Conservation (phyloP, 2,329 filamentous ascomycete genomes). For the Corniculantispora saksenae region DNA sequence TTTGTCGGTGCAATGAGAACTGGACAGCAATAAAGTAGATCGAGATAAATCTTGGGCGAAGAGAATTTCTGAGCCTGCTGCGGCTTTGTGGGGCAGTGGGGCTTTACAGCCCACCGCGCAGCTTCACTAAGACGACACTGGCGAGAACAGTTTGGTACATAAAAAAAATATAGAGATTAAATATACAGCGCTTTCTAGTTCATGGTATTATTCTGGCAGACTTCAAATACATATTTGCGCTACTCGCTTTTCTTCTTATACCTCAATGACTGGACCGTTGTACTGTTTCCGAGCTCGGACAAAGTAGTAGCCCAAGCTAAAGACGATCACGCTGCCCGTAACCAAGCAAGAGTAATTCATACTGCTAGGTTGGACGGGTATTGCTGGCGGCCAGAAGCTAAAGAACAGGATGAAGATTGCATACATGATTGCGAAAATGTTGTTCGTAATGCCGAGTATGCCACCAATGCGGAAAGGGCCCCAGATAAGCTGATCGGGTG, state of each 20-base stretch:
- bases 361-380: constrained; percentile 29
- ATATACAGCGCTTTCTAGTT: too few species aligned
- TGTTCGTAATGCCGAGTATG: constrained; percentile 53
- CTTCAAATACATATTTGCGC: too few species aligned
- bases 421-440: constrained; percentile 54
- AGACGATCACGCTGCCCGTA: constrained; percentile 41
- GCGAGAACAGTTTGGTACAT: neutral
- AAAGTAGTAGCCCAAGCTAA: constrained; percentile 50
- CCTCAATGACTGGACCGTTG: constrained; percentile 43
- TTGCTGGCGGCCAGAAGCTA: constrained; percentile 50
- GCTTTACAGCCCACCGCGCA: neutral
- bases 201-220: neutral
- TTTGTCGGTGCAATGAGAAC: neutral
- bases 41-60: neutral
- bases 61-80: constrained; percentile 12
- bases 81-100: constrained; percentile 14
- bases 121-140: neutral
- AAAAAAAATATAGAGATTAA: neutral
- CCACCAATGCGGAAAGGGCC: constrained; percentile 57
- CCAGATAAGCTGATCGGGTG: constrained; percentile 43
- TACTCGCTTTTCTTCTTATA: neutral
- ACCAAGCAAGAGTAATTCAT: constrained; percentile 53
- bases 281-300: constrained; percentile 44
- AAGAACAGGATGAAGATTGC: constrained; percentile 57
- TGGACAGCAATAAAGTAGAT: neutral